Evolutionary conservation across 176 grass and related monocot genomes (phyloP).

Genomic region (Carex littledalei): DNA sequence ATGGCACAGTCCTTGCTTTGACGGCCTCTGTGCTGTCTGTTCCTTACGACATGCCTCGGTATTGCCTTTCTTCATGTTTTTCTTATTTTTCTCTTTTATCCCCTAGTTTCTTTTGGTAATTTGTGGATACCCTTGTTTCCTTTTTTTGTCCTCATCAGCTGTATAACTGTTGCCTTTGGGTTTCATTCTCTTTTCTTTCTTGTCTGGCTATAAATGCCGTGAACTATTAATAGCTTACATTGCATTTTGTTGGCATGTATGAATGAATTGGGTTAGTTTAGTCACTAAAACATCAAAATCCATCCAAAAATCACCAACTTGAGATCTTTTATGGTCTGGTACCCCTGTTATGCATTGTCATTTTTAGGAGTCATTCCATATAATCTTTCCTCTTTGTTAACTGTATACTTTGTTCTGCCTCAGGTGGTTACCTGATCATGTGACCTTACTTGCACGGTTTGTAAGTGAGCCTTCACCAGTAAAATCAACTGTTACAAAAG

Average conservation of each 20-base stretch:
- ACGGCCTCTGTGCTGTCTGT: conserved; percentile 84
- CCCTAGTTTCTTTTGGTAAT: conserved; percentile 4
- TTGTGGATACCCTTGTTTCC: neutral
- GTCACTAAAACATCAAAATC: neutral
- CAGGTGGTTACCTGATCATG: conserved; percentile 91
- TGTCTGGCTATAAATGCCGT: neutral
- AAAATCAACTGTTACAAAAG: conserved; percentile 86
- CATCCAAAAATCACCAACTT: neutral
- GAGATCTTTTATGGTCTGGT: neutral
- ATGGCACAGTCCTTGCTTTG: conserved; percentile 90
- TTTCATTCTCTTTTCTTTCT: neutral
- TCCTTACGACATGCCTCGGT: conserved; percentile 98
- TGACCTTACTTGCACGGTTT: conserved; percentile 74
- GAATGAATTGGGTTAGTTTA: neutral
- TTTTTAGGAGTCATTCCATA: neutral
- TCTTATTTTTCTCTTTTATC: conserved; percentile 1
- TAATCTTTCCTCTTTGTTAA: neutral
- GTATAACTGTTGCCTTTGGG: neutral
- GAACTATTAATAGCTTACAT: neutral
- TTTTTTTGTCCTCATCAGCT: neutral
- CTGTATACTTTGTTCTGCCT: conserved; percentile 1
- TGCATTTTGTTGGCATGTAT: neutral
- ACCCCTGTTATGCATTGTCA: neutral
- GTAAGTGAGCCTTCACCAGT: conserved; percentile 69
- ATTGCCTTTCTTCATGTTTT: conserved; percentile 17